phyloP scores from a whole-genome alignment of 352 stramenopile species.

The Phytophthora pinifolia region DNA sequence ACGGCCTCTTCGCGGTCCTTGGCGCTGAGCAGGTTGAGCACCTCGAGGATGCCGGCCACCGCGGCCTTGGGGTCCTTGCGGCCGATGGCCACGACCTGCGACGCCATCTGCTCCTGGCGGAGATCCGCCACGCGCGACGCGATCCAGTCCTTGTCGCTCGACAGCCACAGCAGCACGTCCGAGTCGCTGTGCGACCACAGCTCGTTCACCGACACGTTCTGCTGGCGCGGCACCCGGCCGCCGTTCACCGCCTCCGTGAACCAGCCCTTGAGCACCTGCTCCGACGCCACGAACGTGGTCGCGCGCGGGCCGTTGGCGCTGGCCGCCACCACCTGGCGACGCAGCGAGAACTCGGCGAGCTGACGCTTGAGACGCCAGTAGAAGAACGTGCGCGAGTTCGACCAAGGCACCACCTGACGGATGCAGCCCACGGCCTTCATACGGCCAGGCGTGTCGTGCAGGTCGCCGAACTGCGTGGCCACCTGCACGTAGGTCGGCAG shows the following conservation, averaged over 20 bases:
- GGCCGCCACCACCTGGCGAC: constrained; percentile 51
- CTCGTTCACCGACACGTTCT: constrained; percentile 65
- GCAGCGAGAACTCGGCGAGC: constrained; percentile 95
- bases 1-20: constrained; percentile 88
- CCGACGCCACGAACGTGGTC: constrained; percentile 49
- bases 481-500: constrained; percentile 98
- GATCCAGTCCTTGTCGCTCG: constrained; percentile 81
- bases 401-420: constrained; percentile 96
- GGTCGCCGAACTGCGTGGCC: constrained; percentile 98
- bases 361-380: constrained; percentile 98
- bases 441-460: constrained; percentile 99
- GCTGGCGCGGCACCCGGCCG: constrained; percentile 60
- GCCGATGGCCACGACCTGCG: constrained; percentile 76
- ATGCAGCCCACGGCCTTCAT: constrained; percentile 99
- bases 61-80: constrained; percentile 81
- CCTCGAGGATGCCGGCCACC: constrained; percentile 80
- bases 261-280: constrained; percentile 75
- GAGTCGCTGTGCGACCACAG: constrained; percentile 73
- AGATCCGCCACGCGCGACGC: constrained; percentile 54
- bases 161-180: constrained; percentile 80
- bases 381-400: constrained; percentile 95
- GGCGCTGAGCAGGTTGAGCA: constrained; percentile 79
- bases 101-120: constrained; percentile 67
- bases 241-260: constrained; percentile 84
- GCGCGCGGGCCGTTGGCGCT: constrained; percentile 33